These are phyloP conservation scores for Yarrowia sp. DNA, from an alignment of 805 yeast species.

Conservation along the genomic window DNA sequence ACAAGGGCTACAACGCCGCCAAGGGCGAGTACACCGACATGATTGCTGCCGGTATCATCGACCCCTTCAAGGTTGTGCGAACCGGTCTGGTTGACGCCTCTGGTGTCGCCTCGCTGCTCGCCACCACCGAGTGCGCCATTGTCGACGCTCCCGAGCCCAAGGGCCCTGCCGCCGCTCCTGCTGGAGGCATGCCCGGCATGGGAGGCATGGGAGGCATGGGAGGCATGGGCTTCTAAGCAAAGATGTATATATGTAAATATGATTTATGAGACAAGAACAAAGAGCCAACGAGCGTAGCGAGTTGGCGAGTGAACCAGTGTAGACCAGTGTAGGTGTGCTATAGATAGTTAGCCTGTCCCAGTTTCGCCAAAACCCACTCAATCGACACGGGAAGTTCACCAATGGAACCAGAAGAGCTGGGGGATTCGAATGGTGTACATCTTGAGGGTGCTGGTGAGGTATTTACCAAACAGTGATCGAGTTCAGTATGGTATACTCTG, in stretches of 20 bases:
- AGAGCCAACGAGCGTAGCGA: background rate
- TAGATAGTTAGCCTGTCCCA: too few relatives aligned
- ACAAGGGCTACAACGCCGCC: slow-evolving; percentile 88
- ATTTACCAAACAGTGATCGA: too few relatives aligned
- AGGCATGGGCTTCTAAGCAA: slow-evolving; percentile 49
- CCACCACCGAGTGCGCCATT: slow-evolving; percentile 98
- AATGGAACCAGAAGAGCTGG: too few relatives aligned
- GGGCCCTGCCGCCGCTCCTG: slow-evolving; percentile 62
- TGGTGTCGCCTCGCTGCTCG: slow-evolving; percentile 95
- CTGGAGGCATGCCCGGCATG: slow-evolving; percentile 72
- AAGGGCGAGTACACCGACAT: slow-evolving; percentile 94
- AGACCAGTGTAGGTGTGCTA: too few relatives aligned
- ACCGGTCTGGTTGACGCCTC: slow-evolving; percentile 95
- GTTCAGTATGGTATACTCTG: too few relatives aligned
- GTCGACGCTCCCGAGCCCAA: slow-evolving; percentile 85
- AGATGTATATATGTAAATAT: slow-evolving; percentile 40
- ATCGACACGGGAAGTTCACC: too few relatives aligned
- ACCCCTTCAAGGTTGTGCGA: slow-evolving; percentile 97
- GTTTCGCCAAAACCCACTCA: too few relatives aligned
- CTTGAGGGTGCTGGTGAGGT: too few relatives aligned
- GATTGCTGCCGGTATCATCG: slow-evolving; percentile 96
- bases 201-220: slow-evolving; percentile 54
- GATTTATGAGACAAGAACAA: background rate
- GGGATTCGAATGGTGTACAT: too few relatives aligned
- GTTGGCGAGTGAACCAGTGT: too few relatives aligned